These are phyloP conservation scores for Wilhelminamyces savonicus DNA, from an alignment of 805 yeast genomes.

Conservation along the genomic window DNA sequence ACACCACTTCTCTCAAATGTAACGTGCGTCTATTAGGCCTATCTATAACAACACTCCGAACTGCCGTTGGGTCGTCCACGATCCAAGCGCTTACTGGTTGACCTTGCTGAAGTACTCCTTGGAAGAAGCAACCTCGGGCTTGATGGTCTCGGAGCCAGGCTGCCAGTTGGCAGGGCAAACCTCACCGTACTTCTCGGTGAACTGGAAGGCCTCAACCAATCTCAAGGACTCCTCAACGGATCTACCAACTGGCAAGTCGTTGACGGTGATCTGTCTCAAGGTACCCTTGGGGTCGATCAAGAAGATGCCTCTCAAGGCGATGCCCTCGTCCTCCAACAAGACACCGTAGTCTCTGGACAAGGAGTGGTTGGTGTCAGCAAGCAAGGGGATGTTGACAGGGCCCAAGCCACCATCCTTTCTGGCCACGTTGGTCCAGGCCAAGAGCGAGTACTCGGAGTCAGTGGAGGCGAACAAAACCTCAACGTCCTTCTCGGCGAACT, in stretches of 20 bases:
- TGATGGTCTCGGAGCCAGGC: constrained; percentile 84
- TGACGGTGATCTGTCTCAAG: constrained; percentile 95
- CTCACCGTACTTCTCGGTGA: constrained; percentile 98
- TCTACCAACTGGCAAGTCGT: constrained; percentile 99
- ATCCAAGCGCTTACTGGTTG: constrained; percentile 36
- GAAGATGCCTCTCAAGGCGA: constrained; percentile 97
- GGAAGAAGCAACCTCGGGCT: constrained; percentile 23
- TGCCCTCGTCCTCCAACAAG: constrained; percentile 90
- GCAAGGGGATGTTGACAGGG: constrained; percentile 85
- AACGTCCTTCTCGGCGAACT: constrained; percentile 80
- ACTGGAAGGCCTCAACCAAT: constrained; percentile 98
- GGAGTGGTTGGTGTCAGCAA: constrained; percentile 96
- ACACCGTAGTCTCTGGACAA: constrained; percentile 97
- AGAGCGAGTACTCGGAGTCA: constrained; percentile 94
- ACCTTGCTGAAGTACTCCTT: constrained; percentile 37
- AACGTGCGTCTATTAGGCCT: too few species aligned
- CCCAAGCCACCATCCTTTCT: constrained; percentile 99
- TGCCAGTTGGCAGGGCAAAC: constrained; percentile 99
- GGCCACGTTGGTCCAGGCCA: constrained; percentile 97
- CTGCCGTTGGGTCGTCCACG: too few species aligned
- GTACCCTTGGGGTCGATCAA: constrained; percentile 93
- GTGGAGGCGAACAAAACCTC: constrained; percentile 95
- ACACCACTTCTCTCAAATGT: too few species aligned
- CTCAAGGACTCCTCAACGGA: constrained; percentile 97
- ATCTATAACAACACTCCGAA: too few species aligned